These are phyloP conservation scores for Jamesozyma gamospora DNA, from an alignment of 805 yeast genomes.

Conservation along the genomic window DNA sequence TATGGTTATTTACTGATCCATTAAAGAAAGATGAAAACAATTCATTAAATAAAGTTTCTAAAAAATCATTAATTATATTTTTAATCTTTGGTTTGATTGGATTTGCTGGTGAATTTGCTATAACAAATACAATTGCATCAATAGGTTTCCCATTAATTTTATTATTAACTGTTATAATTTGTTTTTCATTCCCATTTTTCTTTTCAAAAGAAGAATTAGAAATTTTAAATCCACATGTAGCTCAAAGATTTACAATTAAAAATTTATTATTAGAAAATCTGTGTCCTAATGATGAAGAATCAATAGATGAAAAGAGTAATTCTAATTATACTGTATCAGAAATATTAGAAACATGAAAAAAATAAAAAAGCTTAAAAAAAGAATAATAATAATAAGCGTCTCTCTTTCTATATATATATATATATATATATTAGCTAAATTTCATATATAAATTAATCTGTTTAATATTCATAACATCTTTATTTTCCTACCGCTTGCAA, in stretches of 20 bases:
- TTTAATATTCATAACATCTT: too few relatives aligned
- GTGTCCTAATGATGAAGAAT: constrained; percentile 1
- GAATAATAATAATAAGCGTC: too few relatives aligned
- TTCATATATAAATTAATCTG: too few relatives aligned
- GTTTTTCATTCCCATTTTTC: constrained; percentile 51
- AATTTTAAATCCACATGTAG: constrained; percentile 57
- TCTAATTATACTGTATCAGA: too few relatives aligned
- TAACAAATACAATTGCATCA: constrained; percentile 80
- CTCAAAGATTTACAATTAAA: constrained; percentile 44
- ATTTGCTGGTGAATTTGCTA: constrained; percentile 71
- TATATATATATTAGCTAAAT: not conserved
- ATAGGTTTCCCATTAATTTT: constrained; percentile 89
- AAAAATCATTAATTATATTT: constrained; percentile 40
- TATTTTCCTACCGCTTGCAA: too few relatives aligned
- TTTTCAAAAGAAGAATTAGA: constrained; percentile 54
- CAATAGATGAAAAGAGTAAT: not conserved
- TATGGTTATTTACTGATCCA: constrained; percentile 52
- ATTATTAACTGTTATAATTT: constrained; percentile 50
- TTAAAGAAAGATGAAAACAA: constrained; percentile 24
- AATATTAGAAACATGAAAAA: too few relatives aligned
- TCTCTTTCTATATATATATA: not conserved
- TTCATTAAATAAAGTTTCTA: constrained; percentile 28
- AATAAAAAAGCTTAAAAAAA: too few relatives aligned
- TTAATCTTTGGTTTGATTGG: constrained; percentile 52
- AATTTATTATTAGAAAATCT: constrained; percentile 30